Conservation (phyloP, 768 basidiomycete species). For the Pseudohyphozyma bogoriensis region DNA sequence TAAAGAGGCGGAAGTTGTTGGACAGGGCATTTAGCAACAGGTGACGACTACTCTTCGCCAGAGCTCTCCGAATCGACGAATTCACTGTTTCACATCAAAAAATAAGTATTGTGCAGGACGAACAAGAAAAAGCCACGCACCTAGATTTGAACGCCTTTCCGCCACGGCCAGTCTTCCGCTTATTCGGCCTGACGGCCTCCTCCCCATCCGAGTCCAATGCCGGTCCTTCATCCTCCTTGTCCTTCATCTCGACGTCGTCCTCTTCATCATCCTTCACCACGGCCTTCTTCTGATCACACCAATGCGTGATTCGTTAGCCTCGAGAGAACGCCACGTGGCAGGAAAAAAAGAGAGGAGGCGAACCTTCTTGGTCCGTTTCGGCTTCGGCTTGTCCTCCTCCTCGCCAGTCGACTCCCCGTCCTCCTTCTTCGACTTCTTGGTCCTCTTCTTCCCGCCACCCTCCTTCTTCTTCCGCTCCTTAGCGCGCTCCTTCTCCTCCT, state of each 20-base stretch:
- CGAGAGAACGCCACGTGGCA: neutral
- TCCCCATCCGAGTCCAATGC: slow-evolving; percentile 6
- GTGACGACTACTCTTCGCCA: too few relatives aligned
- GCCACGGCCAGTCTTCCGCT: neutral
- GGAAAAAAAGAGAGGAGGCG: neutral
- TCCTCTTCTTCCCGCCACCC: slow-evolving; percentile 44
- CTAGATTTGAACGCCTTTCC: slow-evolving; percentile 4
- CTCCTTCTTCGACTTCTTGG: slow-evolving; percentile 6
- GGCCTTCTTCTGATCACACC: too few relatives aligned
- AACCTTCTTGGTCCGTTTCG: slow-evolving; percentile 38
- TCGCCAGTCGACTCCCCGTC: slow-evolving; percentile 28
- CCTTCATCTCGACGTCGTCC: slow-evolving; percentile 12
- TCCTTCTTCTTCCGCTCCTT: slow-evolving; percentile 32
- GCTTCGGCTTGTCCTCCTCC: slow-evolving; percentile 34
- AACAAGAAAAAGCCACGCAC: neutral
- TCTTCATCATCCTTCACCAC: neutral
- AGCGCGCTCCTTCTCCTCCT: slow-evolving; percentile 49
- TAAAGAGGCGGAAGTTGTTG: too few relatives aligned
- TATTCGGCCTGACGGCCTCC: slow-evolving; percentile 1
- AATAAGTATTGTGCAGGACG: too few relatives aligned
- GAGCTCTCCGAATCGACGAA: too few relatives aligned
- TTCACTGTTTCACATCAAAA: too few relatives aligned
- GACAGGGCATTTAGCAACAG: too few relatives aligned
- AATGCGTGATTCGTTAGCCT: too few relatives aligned
- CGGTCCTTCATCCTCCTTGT: slow-evolving; percentile 1